Conservation (phyloP, 495 filamentous ascomycete species). For the Aspergillus leporis region DNA sequence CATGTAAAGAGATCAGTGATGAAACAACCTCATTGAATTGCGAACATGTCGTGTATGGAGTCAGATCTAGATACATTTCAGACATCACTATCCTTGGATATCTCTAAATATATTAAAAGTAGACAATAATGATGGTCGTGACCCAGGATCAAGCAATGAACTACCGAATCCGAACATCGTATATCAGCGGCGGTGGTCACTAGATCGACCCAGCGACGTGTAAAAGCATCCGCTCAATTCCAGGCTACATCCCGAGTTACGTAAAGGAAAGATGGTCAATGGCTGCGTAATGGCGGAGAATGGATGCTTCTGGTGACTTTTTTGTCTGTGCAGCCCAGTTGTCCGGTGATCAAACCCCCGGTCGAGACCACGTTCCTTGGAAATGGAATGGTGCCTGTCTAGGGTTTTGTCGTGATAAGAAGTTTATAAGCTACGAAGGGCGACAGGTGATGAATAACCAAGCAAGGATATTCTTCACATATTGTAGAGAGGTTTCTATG, state of each 20-base stretch:
- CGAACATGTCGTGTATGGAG: too few species aligned
- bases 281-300: constrained; percentile 14
- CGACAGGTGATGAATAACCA: neutral
- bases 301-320: constrained; percentile 14
- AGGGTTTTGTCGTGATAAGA: neutral
- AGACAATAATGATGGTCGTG: neutral
- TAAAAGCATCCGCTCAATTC: constrained; percentile 8
- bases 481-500: neutral
- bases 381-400: neutral
- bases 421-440: neutral
- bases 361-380: constrained; percentile 7
- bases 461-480: neutral
- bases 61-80: too few species aligned
- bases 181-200: neutral
- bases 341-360: constrained; percentile 10
- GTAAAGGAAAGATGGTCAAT: constrained; percentile 29
- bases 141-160: neutral
- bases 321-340: constrained; percentile 4
- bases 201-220: constrained; percentile 3
- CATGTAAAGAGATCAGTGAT: neutral
- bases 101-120: neutral
- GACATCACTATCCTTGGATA: too few species aligned
- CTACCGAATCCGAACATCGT: neutral
- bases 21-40: neutral
- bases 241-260: constrained; percentile 21